Evolutionary conservation across 495 filamentous ascomycete genomes (phyloP), one percentile per base, ranked within the genome.

Genomic region (Parathielavia hyrcaniae): DNA sequence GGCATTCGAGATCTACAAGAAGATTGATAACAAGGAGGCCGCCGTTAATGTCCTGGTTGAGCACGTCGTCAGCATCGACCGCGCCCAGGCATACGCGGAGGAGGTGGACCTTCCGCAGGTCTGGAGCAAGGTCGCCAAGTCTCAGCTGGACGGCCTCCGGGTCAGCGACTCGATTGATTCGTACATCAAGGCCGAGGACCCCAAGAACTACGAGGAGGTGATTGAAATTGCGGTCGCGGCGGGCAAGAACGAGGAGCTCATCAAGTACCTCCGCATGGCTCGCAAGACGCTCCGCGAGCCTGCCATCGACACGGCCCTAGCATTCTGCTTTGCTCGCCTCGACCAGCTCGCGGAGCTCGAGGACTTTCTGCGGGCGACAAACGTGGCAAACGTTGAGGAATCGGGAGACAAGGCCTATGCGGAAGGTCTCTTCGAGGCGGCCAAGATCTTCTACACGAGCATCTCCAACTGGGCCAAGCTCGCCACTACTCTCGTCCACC

Each of bases 391-490:
- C 64, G 78, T 97, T 57, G 95, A 97, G 64, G 86, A 91, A 55
- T 96, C 90, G 40, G 95, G 95, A 76, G 95, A 99, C 79, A 96
- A 95, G 77, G 93, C 95, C 34, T 97, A 96, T 69, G 86, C 84
- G 63, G 93, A 97, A 73, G 92, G 92, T 45, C 88, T 87, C 68
- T 90, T 96, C 67, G 86, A 96, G 75, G 95, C 95, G 23, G 90
- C 95, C 58, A 99, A 99, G 81, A 97, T 97, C 68, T 97, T 99
- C 80, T 99, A 85, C 75, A 89, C 84, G 50, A 97, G 88, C 78
- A 95, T 99, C 73, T 97, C 92, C 36, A 99, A 99, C 80, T 99
- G 95, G 95, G 93, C 95, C 57, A 97, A 97, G 78, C 83, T 99
- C 61, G 93, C 95, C 5, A 97, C 95, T 13, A 97, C 95, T 26